phyloP scores from a whole-genome alignment of 1,284 basidiomycete genomes.

The Leccinum pseudoinsigne region DNA sequence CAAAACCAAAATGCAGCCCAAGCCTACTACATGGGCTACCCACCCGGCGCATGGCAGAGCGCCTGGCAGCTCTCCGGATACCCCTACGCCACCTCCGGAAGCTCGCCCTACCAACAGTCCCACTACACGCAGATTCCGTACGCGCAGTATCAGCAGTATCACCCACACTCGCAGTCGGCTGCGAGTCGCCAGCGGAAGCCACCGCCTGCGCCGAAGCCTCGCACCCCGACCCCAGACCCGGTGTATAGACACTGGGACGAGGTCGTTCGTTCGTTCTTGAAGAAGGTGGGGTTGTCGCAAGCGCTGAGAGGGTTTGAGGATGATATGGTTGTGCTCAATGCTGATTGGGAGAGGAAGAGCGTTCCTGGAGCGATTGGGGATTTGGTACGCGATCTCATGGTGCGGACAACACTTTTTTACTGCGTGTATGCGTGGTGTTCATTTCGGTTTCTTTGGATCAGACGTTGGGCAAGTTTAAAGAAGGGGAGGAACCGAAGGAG shows the following conservation, averaged over 20 bases:
- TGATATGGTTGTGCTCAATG: slow-evolving; percentile 69
- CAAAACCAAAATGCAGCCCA: slow-evolving; percentile 26
- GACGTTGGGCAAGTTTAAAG: slow-evolving; percentile 28
- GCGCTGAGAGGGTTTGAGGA: slow-evolving; percentile 59
- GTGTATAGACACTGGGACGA: slow-evolving; percentile 63
- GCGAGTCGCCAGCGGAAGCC: slow-evolving; percentile 31
- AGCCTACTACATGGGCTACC: slow-evolving; percentile 35
- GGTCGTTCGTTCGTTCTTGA: slow-evolving; percentile 54
- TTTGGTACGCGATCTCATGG: slow-evolving; percentile 52
- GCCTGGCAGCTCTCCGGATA: slow-evolving; percentile 36
- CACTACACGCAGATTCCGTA: slow-evolving; percentile 36
- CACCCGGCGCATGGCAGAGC: slow-evolving; percentile 32
- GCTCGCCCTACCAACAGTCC: slow-evolving; percentile 33
- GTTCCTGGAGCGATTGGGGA: slow-evolving; percentile 55
- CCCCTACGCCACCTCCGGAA: slow-evolving; percentile 31
- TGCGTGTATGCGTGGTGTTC: background rate
- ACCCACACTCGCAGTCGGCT: slow-evolving; percentile 17
- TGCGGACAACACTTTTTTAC: slow-evolving; percentile 34
- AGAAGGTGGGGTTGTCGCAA: slow-evolving; percentile 57
- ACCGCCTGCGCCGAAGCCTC: slow-evolving; percentile 22
- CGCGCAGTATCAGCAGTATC: slow-evolving; percentile 36
- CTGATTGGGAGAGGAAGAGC: slow-evolving; percentile 58
- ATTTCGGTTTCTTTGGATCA: slow-evolving; percentile 12
- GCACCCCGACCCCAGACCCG: slow-evolving; percentile 39
- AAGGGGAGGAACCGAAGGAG: slow-evolving; percentile 27